Percentiles rank a stretch among this genome's conserved stretches.
phyloP scores from a whole-genome alignment of 1,139 yeast species.

The Saccharomycopsis phalli region DNA sequence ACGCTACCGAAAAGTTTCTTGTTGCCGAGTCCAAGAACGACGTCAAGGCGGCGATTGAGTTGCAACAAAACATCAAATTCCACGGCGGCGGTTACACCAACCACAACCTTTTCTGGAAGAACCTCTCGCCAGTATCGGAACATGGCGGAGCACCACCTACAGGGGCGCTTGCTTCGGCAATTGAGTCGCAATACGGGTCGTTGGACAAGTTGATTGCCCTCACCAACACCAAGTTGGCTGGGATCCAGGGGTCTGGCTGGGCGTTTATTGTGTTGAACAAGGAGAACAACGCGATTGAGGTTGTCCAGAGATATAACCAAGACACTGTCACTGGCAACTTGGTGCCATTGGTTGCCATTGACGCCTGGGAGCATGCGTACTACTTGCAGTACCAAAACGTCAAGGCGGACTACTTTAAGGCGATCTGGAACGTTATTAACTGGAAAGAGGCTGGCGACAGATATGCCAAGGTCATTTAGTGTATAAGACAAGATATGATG shows the following conservation, averaged over 20 bases:
- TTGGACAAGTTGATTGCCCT: constrained; percentile 60
- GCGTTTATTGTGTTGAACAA: constrained; percentile 88
- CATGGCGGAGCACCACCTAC: constrained; percentile 85
- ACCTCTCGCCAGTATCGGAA: constrained; percentile 68
- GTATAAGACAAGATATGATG: too few species aligned
- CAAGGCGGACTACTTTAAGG: constrained; percentile 91
- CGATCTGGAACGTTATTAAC: constrained; percentile 94
- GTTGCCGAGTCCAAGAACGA: constrained; percentile 64
- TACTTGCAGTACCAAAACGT: constrained; percentile 93
- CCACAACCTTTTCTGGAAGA: constrained; percentile 87
- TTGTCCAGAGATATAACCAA: constrained; percentile 83
- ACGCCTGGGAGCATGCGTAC: constrained; percentile 99
- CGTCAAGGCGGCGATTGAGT: constrained; percentile 51
- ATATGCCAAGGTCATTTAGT: constrained; percentile 28
- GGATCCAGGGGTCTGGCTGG: constrained; percentile 98
- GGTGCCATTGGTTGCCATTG: constrained; percentile 84
- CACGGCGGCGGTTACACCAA: constrained; percentile 93
- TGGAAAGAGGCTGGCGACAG: constrained; percentile 90
- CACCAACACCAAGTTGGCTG: constrained; percentile 77
- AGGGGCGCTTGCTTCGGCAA: constrained; percentile 52
- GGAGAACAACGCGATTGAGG: constrained; percentile 73
- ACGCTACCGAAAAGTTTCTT: constrained; percentile 68
- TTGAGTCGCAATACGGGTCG: constrained; percentile 63
- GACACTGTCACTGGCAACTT: constrained; percentile 73
- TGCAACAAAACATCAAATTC: constrained; percentile 79